A percentile compares a stretch with the other conserved stretches of the same genome.
phyloP scores from a whole-genome alignment of 805 yeast genomes.

The Wickerhamiella slavikovae region DNA sequence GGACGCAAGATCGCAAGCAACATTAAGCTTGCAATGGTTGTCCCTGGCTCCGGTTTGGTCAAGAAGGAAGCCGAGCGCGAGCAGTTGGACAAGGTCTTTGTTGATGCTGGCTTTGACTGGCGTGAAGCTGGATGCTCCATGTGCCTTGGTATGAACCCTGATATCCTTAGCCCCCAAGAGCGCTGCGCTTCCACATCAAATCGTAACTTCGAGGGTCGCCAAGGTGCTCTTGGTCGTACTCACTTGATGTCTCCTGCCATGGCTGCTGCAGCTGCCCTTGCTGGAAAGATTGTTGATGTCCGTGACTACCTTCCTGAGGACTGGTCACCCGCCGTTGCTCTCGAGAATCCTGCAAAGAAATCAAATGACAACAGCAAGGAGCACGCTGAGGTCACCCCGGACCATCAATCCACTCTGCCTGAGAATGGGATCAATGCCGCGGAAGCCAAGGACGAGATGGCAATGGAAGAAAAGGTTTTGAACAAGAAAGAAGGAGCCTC shows the following conservation, averaged over 20 bases:
- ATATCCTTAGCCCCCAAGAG: slow-evolving; percentile 82
- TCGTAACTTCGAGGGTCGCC: slow-evolving; percentile 98
- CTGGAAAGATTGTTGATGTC: slow-evolving; percentile 78
- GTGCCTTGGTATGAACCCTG: slow-evolving; percentile 99
- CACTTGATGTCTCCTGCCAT: slow-evolving; percentile 97
- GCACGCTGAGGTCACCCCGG: slow-evolving; percentile 17
- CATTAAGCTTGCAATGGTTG: slow-evolving; percentile 71
- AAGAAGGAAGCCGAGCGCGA: slow-evolving; percentile 86
- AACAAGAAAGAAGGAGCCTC: slow-evolving; percentile 19
- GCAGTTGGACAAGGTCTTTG: slow-evolving; percentile 79
- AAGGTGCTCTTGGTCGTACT: slow-evolving; percentile 89
- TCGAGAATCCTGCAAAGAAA: slow-evolving; percentile 1
- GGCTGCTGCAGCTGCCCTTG: slow-evolving; percentile 98
- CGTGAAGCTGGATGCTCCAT: slow-evolving; percentile 99
- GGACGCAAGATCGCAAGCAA: slow-evolving; percentile 73
- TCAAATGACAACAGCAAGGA: slow-evolving; percentile 20
- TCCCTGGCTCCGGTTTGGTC: slow-evolving; percentile 94
- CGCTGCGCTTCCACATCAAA: slow-evolving; percentile 98
- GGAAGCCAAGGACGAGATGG: slow-evolving; percentile 23
- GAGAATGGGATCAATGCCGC: slow-evolving; percentile 18
- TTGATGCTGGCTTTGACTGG: slow-evolving; percentile 92
- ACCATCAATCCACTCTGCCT: slow-evolving; percentile 3
- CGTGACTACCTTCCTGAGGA: slow-evolving; percentile 48
- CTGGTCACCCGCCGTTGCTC: slow-evolving; percentile 35
- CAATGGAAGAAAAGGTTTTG: slow-evolving; percentile 9